Base-by-base conservation (phyloP, 495 filamentous ascomycete genomes). In the Penicillium arizonense region DNA sequence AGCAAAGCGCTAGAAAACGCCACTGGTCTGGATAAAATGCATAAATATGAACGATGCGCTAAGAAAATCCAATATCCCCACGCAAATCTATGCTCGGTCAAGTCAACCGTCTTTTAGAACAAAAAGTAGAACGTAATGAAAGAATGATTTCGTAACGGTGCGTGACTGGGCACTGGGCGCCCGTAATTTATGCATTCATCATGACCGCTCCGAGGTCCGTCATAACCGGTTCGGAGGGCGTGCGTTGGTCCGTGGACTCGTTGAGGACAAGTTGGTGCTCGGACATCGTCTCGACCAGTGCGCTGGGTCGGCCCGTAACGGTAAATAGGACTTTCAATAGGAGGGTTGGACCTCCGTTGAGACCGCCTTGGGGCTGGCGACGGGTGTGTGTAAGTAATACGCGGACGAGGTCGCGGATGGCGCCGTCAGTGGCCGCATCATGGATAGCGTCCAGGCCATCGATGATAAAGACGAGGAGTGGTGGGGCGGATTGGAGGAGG, bases 321-420 rank as follows among this genome's bases (percentile, higher is more conserved):
- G 74, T 77, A 44, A 77, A 75, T 9, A 77, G 56, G 6, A 72
- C 66, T 44, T 77, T 77, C 44, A 77, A 58, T 2, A 76, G 41
- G 46, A 65, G 62, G 3, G 59, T 53, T 5, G 70, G 62, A n/a
- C 58, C 61, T n/a, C 54, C 56, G 21, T 63, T 47, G 41, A 39
- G 52, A 14, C 55, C 59, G 11, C 56, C 61, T 39, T 51, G 59
- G 7, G 56, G 46, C 34, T 65, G 64, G 46, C 68, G 64, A 20
- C 63, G 57, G n/a, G 68, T 74, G 58, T 77, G 73, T 2, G 62
- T 67, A 24, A 75, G 58, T 0, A 77, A 53, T 3, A 68, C 62
- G 16, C 69, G 62, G 23, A 77, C 57, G 10, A 77, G 49, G 2
- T 71, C 68, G 23, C 67, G 69, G 13, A 77, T 56, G 18, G 69